Evolutionary conservation across 2,329 filamentous ascomycete species (phyloP).

Genomic region (Davidsoniella virescens): DNA sequence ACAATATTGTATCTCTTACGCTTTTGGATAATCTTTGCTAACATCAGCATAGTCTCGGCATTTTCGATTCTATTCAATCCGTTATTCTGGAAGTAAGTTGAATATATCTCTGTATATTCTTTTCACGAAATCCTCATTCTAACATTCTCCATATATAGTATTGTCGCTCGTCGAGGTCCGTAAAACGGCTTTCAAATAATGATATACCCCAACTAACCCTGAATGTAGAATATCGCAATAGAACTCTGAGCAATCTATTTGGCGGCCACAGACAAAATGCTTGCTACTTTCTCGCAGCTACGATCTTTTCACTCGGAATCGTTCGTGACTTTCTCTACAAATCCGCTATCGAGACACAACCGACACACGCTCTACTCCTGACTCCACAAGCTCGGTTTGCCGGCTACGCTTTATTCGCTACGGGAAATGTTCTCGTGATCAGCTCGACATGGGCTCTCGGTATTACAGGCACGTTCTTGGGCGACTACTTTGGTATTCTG

Average conservation of each 20-base stretch:
- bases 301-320: slow-evolving; percentile 85
- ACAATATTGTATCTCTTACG: background rate
- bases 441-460: slow-evolving; percentile 84
- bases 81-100: slow-evolving; percentile 94
- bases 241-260: slow-evolving; percentile 74
- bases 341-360: slow-evolving; percentile 58
- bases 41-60: slow-evolving; percentile 51
- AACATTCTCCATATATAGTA: slow-evolving; percentile 33
- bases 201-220: slow-evolving; percentile 11
- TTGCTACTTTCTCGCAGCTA: slow-evolving; percentile 76
- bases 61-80: slow-evolving; percentile 84
- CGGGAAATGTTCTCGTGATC: slow-evolving; percentile 72
- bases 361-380: slow-evolving; percentile 57
- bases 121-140: slow-evolving; percentile 16
- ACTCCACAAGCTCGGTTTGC: slow-evolving; percentile 41
- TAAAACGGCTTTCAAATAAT: slow-evolving; percentile 1
- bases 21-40: background rate
- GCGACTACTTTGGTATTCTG: slow-evolving; percentile 96
- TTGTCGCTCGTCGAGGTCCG: slow-evolving; percentile 66
- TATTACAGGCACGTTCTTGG: slow-evolving; percentile 87
- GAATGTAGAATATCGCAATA: slow-evolving; percentile 76
- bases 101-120: slow-evolving; percentile 1
- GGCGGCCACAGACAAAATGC: slow-evolving; percentile 59
- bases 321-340: slow-evolving; percentile 81
- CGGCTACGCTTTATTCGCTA: slow-evolving; percentile 53